phyloP scores from a whole-genome alignment of 1,284 basidiomycete species.

The Schizophyllum commune region DNA sequence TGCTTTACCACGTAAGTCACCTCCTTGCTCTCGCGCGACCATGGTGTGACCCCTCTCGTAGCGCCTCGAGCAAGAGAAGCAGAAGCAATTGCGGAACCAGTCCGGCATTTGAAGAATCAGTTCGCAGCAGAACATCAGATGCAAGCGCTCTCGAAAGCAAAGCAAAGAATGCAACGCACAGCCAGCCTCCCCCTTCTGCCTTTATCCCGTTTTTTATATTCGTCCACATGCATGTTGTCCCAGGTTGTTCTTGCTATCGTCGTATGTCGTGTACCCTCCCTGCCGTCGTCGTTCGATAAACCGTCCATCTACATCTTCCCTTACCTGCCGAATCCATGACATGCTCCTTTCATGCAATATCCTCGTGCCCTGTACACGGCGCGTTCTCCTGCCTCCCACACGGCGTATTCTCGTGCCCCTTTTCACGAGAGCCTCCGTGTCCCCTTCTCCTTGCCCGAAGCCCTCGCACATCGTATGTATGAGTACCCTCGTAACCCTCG shows the following conservation, averaged over 20 bases:
- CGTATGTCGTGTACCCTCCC: not conserved
- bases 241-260: not conserved
- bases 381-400: too few relatives aligned
- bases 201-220: not conserved
- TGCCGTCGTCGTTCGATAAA: not conserved
- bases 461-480: too few relatives aligned
- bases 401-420: too few relatives aligned
- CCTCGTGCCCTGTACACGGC: not conserved
- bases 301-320: not conserved
- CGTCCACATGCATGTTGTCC: not conserved
- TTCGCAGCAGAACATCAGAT: not conserved
- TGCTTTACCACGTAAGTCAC: conserved; percentile 80
- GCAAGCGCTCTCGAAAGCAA: not conserved
- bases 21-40: conserved; percentile 1
- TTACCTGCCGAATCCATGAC: not conserved
- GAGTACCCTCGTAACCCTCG: too few relatives aligned
- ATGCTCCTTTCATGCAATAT: not conserved
- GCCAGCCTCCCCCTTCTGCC: not conserved
- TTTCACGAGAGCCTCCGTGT: too few relatives aligned
- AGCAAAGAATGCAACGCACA: not conserved
- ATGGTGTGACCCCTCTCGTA: conserved; percentile 21
- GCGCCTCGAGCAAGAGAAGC: conserved; percentile 85
- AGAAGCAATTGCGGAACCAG: conserved; percentile 62
- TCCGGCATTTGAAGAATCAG: conserved; percentile 3
- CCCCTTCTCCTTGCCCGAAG: too few relatives aligned